A percentile compares a stretch with the other conserved stretches of the same genome.
phyloP scores from a whole-genome alignment of 2,329 filamentous ascomycete genomes.

The Uncinocarpus reesii region DNA sequence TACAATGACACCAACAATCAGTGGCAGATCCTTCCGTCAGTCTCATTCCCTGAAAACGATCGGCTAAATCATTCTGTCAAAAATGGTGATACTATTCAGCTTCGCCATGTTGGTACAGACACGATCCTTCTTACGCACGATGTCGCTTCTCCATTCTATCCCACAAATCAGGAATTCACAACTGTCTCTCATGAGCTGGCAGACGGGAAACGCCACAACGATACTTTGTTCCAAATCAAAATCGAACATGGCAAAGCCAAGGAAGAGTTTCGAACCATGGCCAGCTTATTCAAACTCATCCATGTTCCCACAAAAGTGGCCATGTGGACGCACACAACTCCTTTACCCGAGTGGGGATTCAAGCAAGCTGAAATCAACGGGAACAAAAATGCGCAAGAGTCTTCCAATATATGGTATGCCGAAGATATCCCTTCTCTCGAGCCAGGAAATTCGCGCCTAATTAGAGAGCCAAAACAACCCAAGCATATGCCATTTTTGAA shows the following conservation, averaged over 20 bases:
- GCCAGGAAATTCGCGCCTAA: constrained; percentile 59
- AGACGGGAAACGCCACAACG: constrained; percentile 63
- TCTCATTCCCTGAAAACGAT: constrained; percentile 43
- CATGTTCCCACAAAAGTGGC: constrained; percentile 92
- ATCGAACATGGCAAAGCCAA: constrained; percentile 73
- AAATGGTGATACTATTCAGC: constrained; percentile 75
- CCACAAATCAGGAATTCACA: constrained; percentile 98
- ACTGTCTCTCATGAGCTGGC: constrained; percentile 65
- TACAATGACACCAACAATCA: constrained; percentile 98
- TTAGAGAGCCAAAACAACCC: constrained; percentile 65
- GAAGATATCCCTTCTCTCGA: constrained; percentile 80
- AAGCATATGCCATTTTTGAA: constrained; percentile 78
- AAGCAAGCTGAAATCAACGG: constrained; percentile 99
- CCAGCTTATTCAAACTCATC: constrained; percentile 90
- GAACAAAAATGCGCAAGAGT: constrained; percentile 85
- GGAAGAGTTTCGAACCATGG: constrained; percentile 80
- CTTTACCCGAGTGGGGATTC: constrained; percentile 93
- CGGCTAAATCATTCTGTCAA: constrained; percentile 56
- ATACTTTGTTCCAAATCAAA: constrained; percentile 85
- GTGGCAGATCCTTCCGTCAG: constrained; percentile 78
- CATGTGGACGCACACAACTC: constrained; percentile 96
- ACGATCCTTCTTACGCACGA: constrained; percentile 85
- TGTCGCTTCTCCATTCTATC: constrained; percentile 89
- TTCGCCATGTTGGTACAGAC: constrained; percentile 78
- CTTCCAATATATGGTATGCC: constrained; percentile 88